Percentiles rank a stretch among this genome's conserved stretches.
phyloP scores from a whole-genome alignment of 2,329 filamentous ascomycete genomes.

The Apiospora aurea region DNA sequence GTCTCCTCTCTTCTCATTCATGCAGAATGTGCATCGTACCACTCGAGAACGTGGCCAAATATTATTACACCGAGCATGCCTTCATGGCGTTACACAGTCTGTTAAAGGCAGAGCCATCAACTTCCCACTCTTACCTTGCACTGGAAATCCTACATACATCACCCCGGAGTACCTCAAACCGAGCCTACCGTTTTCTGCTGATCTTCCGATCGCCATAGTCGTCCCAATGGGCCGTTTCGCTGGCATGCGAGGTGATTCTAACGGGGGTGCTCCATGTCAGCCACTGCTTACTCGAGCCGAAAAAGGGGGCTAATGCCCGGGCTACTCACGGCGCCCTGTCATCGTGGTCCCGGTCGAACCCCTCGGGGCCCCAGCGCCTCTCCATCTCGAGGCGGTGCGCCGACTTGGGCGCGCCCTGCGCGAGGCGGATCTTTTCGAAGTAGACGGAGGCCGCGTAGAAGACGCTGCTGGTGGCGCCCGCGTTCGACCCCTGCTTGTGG shows the following conservation, averaged over 20 bases:
- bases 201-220: background rate
- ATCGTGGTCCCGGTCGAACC: background rate
- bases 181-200: background rate
- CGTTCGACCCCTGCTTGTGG: constrained; percentile 52
- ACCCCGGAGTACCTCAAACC: no score
- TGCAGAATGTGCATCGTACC: no score
- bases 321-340: background rate
- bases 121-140: no score
- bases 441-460: constrained; percentile 65
- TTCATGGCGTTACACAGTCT: no score
- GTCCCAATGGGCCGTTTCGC: background rate
- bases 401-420: constrained; percentile 58
- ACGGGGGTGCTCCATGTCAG: background rate
- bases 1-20: no score
- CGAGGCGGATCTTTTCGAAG: constrained; percentile 65
- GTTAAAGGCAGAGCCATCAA: no score
- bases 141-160: no score
- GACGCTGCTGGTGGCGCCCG: constrained; percentile 53
- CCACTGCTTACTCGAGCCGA: background rate
- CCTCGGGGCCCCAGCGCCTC: constrained; percentile 22
- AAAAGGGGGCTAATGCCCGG: background rate
- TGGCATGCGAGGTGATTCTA: background rate
- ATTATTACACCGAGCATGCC: no score
- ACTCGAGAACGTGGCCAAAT: no score
- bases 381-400: constrained; percentile 59